Evolutionary conservation across 2,329 filamentous ascomycete species (phyloP), one percentile per base, ranked within the genome.

Genomic region (Myriosclerotinia curreyana): DNA sequence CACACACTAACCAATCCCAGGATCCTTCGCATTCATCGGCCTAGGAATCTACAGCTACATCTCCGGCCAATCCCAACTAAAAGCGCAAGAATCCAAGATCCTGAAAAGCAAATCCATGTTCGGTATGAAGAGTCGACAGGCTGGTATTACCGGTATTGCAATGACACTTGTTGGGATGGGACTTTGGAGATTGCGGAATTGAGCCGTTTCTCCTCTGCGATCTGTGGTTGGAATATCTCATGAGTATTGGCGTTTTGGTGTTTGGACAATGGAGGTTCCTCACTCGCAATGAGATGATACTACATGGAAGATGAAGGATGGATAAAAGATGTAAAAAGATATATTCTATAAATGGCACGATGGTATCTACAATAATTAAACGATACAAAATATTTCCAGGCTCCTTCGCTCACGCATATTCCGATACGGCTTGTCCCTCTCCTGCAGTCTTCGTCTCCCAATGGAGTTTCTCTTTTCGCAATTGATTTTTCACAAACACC

Each of bases 41-140:
- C 83, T 94, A 20, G 90, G 86, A 4, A 86, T 82, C 1, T 95
- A 93, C 77, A 92, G 86, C 75, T 93, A 92, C 77, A 80, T 86
- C 66, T 90, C 88, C 3, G 91, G 91, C 65, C 88, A 87, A 76
- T 79, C 80, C 59, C 89, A 93, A 75, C 83, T 95, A 38, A 82
- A 86, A 70, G 80, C 82, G 70, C 87, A 91, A 74, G 81, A 83
- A 66, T 79, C 81, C n/a, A 76, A 79, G 66, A 91, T 93, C 67
- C 77, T 91, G 65, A 80, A 83, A 73, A 90, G 88, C 77, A 84
- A 85, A 54, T 88, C 87, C 34, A 82, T 85, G 70, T 87, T 92
- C 72, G 89, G 89, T 66, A 87, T 92, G 82, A 83, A 83, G 67
- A 89, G 87, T 69, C 83, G 90, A 66, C 84, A 83, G 70, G 70